Percentiles rank a stretch among this genome's conserved stretches.
These are phyloP conservation scores for Verticillium zaregamsianum DNA, from an alignment of 2,329 filamentous ascomycete species.

Conservation along the genomic window DNA sequence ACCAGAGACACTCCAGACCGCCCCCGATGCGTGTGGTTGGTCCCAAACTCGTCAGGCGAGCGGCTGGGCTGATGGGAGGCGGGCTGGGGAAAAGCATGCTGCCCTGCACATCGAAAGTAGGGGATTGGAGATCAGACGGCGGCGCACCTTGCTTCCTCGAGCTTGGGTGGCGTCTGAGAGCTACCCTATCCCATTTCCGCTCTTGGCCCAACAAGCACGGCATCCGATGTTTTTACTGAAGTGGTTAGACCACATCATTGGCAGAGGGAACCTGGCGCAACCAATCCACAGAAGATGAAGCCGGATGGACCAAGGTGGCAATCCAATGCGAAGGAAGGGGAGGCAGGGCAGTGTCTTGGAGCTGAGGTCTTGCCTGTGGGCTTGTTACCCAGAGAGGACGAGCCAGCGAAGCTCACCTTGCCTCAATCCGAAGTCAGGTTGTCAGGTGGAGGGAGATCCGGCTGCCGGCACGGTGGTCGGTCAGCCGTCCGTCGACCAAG, in stretches of 20 bases:
- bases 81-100: neutral
- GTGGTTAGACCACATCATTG: neutral
- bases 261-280: neutral
- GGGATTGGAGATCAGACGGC: neutral
- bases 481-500: too few relatives aligned
- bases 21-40: neutral
- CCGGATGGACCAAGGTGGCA: neutral
- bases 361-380: neutral
- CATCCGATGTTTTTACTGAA: neutral
- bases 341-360: neutral
- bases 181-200: neutral
- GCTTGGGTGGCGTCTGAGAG: neutral
- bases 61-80: neutral
- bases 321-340: neutral
- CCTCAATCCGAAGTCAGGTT: neutral
- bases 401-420: neutral
- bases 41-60: neutral
- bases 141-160: neutral
- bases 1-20: neutral
- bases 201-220: neutral
- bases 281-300: neutral
- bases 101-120: neutral
- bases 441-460: neutral
- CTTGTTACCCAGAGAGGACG: neutral
- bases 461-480: neutral